phyloP scores from a whole-genome alignment of 1,139 yeast genomes.

The Nakaseomyces kungkrabaensis region DNA sequence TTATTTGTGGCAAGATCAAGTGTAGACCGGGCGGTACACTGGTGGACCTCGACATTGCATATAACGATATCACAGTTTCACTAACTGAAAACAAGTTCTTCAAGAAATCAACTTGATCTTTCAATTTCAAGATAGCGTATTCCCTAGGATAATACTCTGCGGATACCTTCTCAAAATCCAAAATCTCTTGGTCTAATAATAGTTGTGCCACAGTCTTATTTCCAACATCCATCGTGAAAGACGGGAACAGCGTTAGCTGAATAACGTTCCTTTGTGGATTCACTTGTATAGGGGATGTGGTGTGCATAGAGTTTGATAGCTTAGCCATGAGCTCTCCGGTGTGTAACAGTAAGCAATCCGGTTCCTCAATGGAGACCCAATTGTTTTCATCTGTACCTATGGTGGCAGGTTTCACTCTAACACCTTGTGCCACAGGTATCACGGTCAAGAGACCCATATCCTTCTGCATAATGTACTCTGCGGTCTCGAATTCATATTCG shows the following conservation, averaged over 20 bases:
- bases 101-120: slow-evolving; percentile 12
- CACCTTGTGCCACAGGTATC: slow-evolving; percentile 20
- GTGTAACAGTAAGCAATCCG: slow-evolving; percentile 25
- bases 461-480: slow-evolving; percentile 11
- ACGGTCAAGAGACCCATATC: slow-evolving; percentile 21
- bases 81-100: slow-evolving; percentile 19
- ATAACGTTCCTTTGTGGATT: slow-evolving; percentile 13
- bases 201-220: slow-evolving; percentile 9
- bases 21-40: slow-evolving; percentile 17
- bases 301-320: slow-evolving; percentile 17
- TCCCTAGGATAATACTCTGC: slow-evolving; percentile 17
- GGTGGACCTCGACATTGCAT: slow-evolving; percentile 17
- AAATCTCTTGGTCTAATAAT: slow-evolving; percentile 17
- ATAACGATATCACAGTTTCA: slow-evolving; percentile 23
- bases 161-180: slow-evolving; percentile 20
- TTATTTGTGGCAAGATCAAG: slow-evolving; percentile 22
- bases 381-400: slow-evolving; percentile 16
- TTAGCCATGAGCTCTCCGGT: slow-evolving; percentile 20
- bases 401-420: slow-evolving; percentile 20
- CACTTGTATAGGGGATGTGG: slow-evolving; percentile 19
- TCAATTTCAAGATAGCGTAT: slow-evolving; percentile 10
- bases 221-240: slow-evolving; percentile 8
- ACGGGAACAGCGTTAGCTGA: slow-evolving; percentile 18
- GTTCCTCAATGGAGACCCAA: slow-evolving; percentile 21
- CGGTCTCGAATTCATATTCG: slow-evolving; percentile 13